These are phyloP conservation scores for Pouteria campechiana DNA, from an alignment of 179 eudicot genomes.

Conservation along the genomic window DNA sequence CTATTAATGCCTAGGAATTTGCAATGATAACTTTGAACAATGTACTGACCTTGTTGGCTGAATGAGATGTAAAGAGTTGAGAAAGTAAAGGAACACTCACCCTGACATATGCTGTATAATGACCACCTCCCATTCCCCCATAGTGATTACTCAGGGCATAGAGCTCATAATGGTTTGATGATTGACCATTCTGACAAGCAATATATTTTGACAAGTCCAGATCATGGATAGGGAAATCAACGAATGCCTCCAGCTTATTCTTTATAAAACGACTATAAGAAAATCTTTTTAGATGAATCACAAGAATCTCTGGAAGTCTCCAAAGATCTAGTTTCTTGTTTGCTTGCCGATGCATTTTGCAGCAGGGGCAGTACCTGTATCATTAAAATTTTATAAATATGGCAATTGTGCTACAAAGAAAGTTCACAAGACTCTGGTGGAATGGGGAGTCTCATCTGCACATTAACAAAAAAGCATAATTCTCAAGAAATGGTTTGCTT, in stretches of 20 bases:
- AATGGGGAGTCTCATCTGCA: no score
- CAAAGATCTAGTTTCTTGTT: conserved; percentile 66
- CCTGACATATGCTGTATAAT: conserved; percentile 48
- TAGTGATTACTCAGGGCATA: conserved; percentile 61
- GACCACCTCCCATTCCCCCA: conserved; percentile 64
- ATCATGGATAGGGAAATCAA: conserved; percentile 53
- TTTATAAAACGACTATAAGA: conserved; percentile 37
- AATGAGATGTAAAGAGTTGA: no score
- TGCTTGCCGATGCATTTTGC: conserved; percentile 52
- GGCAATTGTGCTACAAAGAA: background rate
- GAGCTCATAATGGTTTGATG: conserved; percentile 30
- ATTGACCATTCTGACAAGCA: conserved; percentile 18
- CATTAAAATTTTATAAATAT: background rate
- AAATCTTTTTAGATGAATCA: conserved; percentile 66
- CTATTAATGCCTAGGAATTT: no score
- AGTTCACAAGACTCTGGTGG: background rate
- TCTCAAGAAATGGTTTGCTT: no score
- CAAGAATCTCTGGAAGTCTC: conserved; percentile 65
- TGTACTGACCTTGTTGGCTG: no score
- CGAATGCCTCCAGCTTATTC: conserved; percentile 57
- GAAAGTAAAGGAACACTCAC: conserved; percentile 32
- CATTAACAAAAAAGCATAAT: background rate
- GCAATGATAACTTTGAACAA: no score
- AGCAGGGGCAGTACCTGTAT: conserved; percentile 52
- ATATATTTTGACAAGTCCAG: conserved; percentile 38